These are phyloP conservation scores for Talaromyces sp. DNA, from an alignment of 2,329 filamentous ascomycete genomes.

Conservation along the genomic window DNA sequence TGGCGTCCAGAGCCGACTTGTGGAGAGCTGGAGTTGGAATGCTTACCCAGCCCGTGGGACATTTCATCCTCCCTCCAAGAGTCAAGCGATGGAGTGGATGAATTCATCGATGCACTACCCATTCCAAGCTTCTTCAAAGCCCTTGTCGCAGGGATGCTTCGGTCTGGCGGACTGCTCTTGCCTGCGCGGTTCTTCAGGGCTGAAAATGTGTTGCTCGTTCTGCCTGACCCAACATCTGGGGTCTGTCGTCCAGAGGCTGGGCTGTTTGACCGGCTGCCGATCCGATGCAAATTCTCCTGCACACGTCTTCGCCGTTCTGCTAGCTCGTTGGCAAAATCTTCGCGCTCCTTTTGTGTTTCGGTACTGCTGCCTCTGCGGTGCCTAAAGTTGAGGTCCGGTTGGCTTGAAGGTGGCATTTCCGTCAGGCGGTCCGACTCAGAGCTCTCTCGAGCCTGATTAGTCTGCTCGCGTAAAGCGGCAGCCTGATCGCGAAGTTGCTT, in stretches of 20 bases:
- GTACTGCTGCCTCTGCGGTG: slow-evolving; percentile 43
- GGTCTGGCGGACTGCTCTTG: slow-evolving; percentile 27
- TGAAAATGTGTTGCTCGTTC: slow-evolving; percentile 40
- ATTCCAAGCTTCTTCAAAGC: slow-evolving; percentile 40
- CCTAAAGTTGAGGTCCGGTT: slow-evolving; percentile 42
- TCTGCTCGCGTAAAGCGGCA: slow-evolving; percentile 24
- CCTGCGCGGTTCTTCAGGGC: slow-evolving; percentile 39
- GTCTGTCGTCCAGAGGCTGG: slow-evolving; percentile 33
- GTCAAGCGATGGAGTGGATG: slow-evolving; percentile 35
- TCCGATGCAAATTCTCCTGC: slow-evolving; percentile 44
- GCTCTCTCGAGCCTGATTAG: background rate
- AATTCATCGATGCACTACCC: slow-evolving; percentile 19
- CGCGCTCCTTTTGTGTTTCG: slow-evolving; percentile 46
- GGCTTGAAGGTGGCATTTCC: slow-evolving; percentile 35
- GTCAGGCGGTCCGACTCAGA: background rate
- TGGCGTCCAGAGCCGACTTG: slow-evolving; percentile 21
- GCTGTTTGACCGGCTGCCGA: slow-evolving; percentile 41
- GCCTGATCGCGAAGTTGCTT: slow-evolving; percentile 36
- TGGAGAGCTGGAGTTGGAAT: slow-evolving; percentile 36
- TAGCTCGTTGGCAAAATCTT: slow-evolving; percentile 46
- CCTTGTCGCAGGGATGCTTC: slow-evolving; percentile 26
- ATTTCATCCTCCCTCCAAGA: slow-evolving; percentile 34
- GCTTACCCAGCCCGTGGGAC: slow-evolving; percentile 25
- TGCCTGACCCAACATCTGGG: slow-evolving; percentile 27
- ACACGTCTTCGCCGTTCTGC: slow-evolving; percentile 45